Conservation (phyloP, 164 flowering plant genomes). For the Stephania cephalantha region DNA sequence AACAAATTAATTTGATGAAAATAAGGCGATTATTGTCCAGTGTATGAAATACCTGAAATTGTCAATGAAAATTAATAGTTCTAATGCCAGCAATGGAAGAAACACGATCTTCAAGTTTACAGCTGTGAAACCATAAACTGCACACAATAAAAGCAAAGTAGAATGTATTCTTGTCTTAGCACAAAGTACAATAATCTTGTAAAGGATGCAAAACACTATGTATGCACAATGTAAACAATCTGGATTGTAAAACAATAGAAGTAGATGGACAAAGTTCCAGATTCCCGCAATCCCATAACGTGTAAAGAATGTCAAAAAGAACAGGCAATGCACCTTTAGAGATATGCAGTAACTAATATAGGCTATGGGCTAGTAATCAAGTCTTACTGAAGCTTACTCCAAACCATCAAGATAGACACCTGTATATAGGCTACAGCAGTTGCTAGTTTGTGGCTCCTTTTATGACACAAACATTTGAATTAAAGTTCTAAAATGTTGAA, state of each 20-base stretch:
- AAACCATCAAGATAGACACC: too few relatives aligned
- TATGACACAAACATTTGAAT: too few relatives aligned
- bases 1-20: neutral
- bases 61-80: constrained; percentile 66
- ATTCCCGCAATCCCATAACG: neutral
- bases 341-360: too few relatives aligned
- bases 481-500: too few relatives aligned
- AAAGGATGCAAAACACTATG: neutral
- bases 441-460: too few relatives aligned
- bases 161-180: neutral
- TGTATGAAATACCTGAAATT: constrained; percentile 64
- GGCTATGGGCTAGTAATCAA: too few relatives aligned
- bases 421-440: too few relatives aligned
- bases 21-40: too few relatives aligned
- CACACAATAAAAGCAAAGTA: constrained; percentile 4
- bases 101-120: constrained; percentile 85
- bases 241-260: neutral
- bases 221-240: neutral
- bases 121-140: constrained; percentile 38
- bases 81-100: constrained; percentile 76
- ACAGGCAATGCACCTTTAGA: too few relatives aligned
- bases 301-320: neutral
- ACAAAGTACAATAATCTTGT: neutral
- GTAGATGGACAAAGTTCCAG: neutral
- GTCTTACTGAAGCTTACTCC: too few relatives aligned